A percentile compares a stretch with the other conserved stretches of the same genome.
These are phyloP conservation scores for Geum urbanum DNA, from an alignment of 306 rosid genomes.

Conservation along the genomic window DNA sequence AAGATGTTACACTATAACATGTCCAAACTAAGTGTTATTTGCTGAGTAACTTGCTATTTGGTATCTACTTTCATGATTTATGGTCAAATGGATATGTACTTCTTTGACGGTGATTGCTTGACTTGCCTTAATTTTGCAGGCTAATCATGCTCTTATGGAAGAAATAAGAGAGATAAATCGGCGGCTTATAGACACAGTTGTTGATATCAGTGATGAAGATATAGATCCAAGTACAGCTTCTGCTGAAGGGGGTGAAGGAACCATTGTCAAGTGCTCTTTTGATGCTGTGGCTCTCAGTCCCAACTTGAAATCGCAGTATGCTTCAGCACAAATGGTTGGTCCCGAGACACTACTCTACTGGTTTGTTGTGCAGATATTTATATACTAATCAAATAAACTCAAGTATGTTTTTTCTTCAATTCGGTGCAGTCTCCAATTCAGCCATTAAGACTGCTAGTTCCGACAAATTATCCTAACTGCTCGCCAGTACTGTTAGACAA, in stretches of 20 bases:
- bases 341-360: constrained; percentile 12
- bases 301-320: constrained; percentile 68
- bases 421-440: constrained; percentile 78
- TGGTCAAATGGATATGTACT: neutral
- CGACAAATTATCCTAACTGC: constrained; percentile 76
- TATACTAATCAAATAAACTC: neutral
- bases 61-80: constrained; percentile 3
- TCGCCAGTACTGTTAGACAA: constrained; percentile 87
- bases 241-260: constrained; percentile 71
- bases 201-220: constrained; percentile 66
- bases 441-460: constrained; percentile 86
- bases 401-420: constrained; percentile 27
- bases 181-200: constrained; percentile 79
- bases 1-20: neutral
- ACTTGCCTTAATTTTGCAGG: constrained; percentile 44
- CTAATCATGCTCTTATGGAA: constrained; percentile 71
- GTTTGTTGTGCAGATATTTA: constrained; percentile 10
- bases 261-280: constrained; percentile 79
- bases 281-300: constrained; percentile 87
- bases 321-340: constrained; percentile 74
- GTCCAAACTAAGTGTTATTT: neutral
- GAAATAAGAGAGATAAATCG: constrained; percentile 81
- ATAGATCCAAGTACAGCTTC: constrained; percentile 65
- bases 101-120: constrained; percentile 16
- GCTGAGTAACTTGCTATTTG: neutral